These are phyloP conservation scores for Mucor sp. DNA, from an alignment of 371 early-diverging fungal genomes.

Conservation along the genomic window DNA sequence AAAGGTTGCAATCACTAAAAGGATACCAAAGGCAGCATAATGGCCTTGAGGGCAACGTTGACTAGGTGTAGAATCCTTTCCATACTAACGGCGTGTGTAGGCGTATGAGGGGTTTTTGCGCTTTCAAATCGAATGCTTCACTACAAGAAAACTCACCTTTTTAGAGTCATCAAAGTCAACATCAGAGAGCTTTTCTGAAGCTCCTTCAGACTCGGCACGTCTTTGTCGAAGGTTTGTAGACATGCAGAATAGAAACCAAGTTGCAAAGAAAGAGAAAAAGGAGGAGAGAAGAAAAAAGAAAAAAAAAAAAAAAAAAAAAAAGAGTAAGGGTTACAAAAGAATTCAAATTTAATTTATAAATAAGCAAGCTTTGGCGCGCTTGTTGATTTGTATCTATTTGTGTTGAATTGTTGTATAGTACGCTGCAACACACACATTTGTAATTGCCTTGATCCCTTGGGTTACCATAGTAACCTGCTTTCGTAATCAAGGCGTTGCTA, in stretches of 20 bases:
- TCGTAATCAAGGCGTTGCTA: not conserved
- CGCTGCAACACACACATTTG: too few relatives aligned
- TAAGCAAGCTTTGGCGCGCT: not conserved
- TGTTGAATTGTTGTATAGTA: too few relatives aligned
- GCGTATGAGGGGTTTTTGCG: not conserved
- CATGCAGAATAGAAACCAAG: constrained; percentile 2
- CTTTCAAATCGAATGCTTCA: not conserved
- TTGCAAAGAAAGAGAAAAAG: not conserved
- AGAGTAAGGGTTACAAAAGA: not conserved
- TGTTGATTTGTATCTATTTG: not conserved
- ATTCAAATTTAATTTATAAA: not conserved
- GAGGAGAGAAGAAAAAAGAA: not conserved
- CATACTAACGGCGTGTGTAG: not conserved
- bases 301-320: not conserved
- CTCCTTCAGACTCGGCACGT: constrained; percentile 19
- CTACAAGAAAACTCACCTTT: constrained; percentile 11
- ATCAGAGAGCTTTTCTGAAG: constrained; percentile 9
- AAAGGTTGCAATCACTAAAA: not conserved
- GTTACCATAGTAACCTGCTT: not conserved
- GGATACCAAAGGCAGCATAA: not conserved
- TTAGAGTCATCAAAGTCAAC: constrained; percentile 27
- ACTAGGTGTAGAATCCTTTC: constrained; percentile 6
- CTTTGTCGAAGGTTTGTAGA: constrained; percentile 23
- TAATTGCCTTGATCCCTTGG: not conserved
- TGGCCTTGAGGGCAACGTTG: constrained; percentile 9